Percentiles rank a stretch among this genome's conserved stretches.
Conservation (phyloP, 2,329 filamentous ascomycete species). For the Paracoccidioides brasiliensis region DNA sequence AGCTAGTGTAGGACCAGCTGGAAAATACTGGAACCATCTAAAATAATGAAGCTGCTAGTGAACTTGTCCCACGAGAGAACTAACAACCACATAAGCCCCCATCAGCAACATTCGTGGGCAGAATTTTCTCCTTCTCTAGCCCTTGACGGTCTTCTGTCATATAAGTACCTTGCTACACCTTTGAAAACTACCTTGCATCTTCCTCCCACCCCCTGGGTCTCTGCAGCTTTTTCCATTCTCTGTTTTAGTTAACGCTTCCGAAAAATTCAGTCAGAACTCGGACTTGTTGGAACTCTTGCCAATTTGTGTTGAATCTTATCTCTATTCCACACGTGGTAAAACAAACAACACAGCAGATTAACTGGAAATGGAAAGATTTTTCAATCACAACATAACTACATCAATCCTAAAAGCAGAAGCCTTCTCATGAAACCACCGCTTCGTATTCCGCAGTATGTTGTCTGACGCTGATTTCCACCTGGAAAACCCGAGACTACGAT, state of each 20-base stretch:
- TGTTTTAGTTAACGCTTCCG: no score
- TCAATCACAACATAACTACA: not conserved
- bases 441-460: no score
- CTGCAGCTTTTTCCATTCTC: no score
- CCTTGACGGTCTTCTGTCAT: not conserved
- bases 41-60: not conserved
- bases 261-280: no score
- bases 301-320: no score
- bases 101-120: not conserved
- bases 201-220: not conserved
- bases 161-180: not conserved
- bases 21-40: not conserved
- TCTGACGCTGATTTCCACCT: no score
- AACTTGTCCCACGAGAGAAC: not conserved
- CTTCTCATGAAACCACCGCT: not conserved
- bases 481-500: not conserved
- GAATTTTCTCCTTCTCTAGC: not conserved
- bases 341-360: not conserved
- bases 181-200: not conserved
- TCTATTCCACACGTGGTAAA: not conserved
- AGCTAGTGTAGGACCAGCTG: not conserved
- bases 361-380: no score
- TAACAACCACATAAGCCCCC: not conserved
- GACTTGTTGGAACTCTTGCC: no score
- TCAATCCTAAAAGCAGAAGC: not conserved